phyloP scores from a whole-genome alignment of 2,329 filamentous ascomycete species.

The Arthrobotrys sinensis region DNA sequence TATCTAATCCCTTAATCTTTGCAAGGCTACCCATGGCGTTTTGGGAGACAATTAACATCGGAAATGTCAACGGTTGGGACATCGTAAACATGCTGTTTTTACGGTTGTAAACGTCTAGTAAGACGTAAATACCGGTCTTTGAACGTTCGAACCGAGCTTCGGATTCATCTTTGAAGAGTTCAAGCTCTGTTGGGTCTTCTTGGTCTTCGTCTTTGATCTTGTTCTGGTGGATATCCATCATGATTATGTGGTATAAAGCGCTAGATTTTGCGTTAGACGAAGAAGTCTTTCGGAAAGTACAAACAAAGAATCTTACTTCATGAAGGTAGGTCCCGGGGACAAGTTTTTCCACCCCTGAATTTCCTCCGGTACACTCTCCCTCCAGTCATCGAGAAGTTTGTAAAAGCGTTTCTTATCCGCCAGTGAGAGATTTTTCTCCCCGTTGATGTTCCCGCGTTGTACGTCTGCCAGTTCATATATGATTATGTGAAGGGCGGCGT shows the following conservation, averaged over 20 bases:
- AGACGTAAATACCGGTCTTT: constrained; percentile 34
- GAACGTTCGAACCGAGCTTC: constrained; percentile 37
- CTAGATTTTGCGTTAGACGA: background rate
- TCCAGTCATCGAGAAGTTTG: constrained; percentile 47
- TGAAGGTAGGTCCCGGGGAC: constrained; percentile 37
- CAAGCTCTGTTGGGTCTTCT: constrained; percentile 40
- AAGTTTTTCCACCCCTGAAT: constrained; percentile 27
- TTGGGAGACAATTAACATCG: constrained; percentile 45
- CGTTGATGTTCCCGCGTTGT: constrained; percentile 26
- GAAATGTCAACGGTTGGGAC: constrained; percentile 45
- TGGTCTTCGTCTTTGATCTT: constrained; percentile 32
- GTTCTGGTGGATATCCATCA: constrained; percentile 51
- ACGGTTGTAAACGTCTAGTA: constrained; percentile 35
- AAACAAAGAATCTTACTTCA: constrained; percentile 36
- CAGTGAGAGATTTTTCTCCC: constrained; percentile 27
- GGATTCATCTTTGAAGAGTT: constrained; percentile 43
- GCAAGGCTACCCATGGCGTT: constrained; percentile 47
- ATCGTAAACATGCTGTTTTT: constrained; percentile 50
- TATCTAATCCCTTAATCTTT: constrained; percentile 28
- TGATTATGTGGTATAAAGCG: constrained; percentile 25
- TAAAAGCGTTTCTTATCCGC: constrained; percentile 44
- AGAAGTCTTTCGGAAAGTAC: background rate
- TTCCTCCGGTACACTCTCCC: constrained; percentile 28
- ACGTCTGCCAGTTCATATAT: constrained; percentile 39
- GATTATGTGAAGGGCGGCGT: constrained; percentile 38